Evolutionary conservation across 495 filamentous ascomycete genomes (phyloP), one percentile per base, ranked within the genome.

Genomic region (Tuber aestivum): DNA sequence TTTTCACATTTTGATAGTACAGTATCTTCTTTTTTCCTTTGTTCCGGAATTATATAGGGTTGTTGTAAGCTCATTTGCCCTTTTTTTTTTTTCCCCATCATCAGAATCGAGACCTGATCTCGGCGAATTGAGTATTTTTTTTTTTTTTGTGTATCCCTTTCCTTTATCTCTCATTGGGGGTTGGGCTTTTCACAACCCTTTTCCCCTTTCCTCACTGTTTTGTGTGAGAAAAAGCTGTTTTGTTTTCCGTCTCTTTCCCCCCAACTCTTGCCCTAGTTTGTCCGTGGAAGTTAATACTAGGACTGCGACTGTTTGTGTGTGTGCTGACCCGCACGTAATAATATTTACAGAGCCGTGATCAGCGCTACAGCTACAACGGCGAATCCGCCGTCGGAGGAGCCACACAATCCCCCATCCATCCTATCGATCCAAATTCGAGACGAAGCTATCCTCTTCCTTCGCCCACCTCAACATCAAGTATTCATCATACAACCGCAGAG

Each of bases 371-470:
- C 77, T 79, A 75, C 78, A 68, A 77, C 35, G 78, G 78, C 27
- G 78, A 79, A 70, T 73, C 78, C 65, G 71, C 76, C 23, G 40
- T 72, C 76, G 72, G 72, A 70, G 76, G 78, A 72, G 78, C 72
- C 70, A 73, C 70, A 70, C 78, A 75, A 73, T 79, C 78, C 65
- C 78, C 78, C 70, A 71, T 79, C 56, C 78, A 79, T 79, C 73
- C 70, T 44, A 56, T 72, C 77, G 78, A 79, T 79, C 78, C 69
- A 71, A 79, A 74, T 77, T 79, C 77, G 70, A 79, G 78, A 70
- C 40, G 70, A 38, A 79, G 80, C 74, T 82, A 82, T 70, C 80
- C 80, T 37, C 70, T 82, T 61, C 80, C 75, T 23, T 82, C 80
- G 27, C 80, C 80, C 70, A 77, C 76, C 70, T 42, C 80, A 41